Percentiles rank a stretch among this genome's conserved stretches.
Conservation (phyloP, 2,329 filamentous ascomycete species). For the Colletotrichum scovillei region DNA sequence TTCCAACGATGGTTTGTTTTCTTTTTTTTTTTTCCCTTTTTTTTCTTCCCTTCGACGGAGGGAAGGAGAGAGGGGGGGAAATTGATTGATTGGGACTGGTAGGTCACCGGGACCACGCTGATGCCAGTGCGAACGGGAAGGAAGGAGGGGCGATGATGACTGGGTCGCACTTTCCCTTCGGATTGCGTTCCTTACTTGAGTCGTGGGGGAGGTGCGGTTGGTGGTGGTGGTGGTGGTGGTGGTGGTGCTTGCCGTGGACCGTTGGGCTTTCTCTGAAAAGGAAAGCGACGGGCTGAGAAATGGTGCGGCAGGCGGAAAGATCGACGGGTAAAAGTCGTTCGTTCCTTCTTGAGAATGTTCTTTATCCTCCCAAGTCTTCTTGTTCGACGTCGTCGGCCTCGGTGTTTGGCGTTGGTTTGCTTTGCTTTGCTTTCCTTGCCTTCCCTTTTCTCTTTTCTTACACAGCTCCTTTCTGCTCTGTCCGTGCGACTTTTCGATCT, state of each 20-base stretch:
- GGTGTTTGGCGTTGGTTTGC: not conserved
- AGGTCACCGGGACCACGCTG: slow-evolving; percentile 15
- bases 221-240: not conserved
- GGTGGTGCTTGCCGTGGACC: not conserved
- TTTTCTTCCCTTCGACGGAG: not conserved
- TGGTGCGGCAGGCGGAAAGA: not conserved
- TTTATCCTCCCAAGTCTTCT: not conserved
- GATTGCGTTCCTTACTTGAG: slow-evolving; percentile 24
- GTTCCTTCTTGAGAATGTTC: not conserved
- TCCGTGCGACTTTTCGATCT: not conserved
- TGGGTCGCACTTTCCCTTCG: slow-evolving; percentile 28
- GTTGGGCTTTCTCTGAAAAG: slow-evolving; percentile 17
- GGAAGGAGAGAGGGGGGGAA: slow-evolving; percentile 2
- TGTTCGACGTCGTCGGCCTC: not conserved
- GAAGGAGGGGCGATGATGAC: slow-evolving; percentile 30
- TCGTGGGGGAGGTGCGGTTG: not conserved
- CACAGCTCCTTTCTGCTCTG: not conserved
- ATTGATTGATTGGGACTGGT: slow-evolving; percentile 1
- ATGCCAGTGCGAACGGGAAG: slow-evolving; percentile 31
- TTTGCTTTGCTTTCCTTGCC: not conserved
- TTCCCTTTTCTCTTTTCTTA: not conserved
- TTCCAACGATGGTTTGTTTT: not conserved
- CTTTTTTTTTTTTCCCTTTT: not conserved
- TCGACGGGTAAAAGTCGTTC: slow-evolving; percentile 1
- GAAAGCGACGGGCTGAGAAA: not conserved